Base-by-base conservation (phyloP, 805 yeast genomes). In the Metschnikowia bowlesiae region DNA sequence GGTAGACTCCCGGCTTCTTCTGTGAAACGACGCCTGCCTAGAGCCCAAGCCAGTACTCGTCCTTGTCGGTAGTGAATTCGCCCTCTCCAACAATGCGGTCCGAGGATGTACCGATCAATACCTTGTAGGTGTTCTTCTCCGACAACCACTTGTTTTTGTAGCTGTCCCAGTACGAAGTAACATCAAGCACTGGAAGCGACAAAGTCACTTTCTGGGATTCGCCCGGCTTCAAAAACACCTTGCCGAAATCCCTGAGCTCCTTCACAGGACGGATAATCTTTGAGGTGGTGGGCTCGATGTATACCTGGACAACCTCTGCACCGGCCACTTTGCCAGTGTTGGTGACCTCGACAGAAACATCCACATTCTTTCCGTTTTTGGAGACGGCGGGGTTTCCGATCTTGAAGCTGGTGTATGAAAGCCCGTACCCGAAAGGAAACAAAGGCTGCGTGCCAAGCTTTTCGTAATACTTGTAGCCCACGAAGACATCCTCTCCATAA, bases 371-470 rank as follows among this genome's bases (percentile, higher is more conserved):
- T 10, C 40, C 63, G 26, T 58, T 56, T 22, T 49, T 49, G 13
- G 46, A 22, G 11, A 64, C 60, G 31, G 53, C 47, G 28, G 59
- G 50, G 39, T 54, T 31, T 3, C 49, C 43, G 32, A 62, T 52
- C 10, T 49, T 56, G 45, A 66, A 67, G n/a, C 50, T 40, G 22
- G 69, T 62, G 53, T 67, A 67, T 6, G 68, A 63, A 42, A 67
- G 64, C 1, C 71, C 71, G 52, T 52, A 54, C 8, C 71, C 71
- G 51, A 67, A 67, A n/a, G 71, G 64, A 54, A 65, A 66, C 32
- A 66, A 65, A 9, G 66, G 70, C 41, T 52, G 33, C 36, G 53
- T 55, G 31, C 57, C 54, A 42, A 63, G 39, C 54, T 64, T 65
- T 42, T 67, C 71, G 53, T 66, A 67, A 53, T 54, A 67, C 49